phyloP scores from a whole-genome alignment of 257 asterid species.

The Agastache rugosa region DNA sequence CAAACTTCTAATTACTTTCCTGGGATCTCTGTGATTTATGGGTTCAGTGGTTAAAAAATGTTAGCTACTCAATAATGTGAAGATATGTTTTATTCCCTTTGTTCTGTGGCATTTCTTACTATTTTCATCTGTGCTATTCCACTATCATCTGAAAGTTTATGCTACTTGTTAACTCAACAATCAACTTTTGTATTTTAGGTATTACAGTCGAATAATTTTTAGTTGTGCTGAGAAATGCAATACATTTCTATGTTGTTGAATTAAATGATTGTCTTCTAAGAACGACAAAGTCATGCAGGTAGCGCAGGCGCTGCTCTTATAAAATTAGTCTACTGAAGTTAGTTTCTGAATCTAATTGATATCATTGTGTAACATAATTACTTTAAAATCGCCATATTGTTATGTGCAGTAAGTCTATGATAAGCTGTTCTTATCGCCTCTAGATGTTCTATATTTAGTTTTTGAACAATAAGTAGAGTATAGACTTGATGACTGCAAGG shows the following conservation, averaged over 20 bases:
- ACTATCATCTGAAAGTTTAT: not conserved
- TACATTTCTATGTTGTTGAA: too few species aligned
- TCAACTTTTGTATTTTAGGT: not conserved
- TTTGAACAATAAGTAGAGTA: not conserved
- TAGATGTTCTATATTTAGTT: too few species aligned
- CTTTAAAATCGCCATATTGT: too few species aligned
- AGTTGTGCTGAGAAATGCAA: too few species aligned
- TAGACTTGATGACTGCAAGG: not conserved
- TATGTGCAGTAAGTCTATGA: too few species aligned
- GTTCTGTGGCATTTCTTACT: not conserved
- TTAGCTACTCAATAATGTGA: not conserved
- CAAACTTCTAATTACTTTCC: not conserved
- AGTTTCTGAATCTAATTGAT: too few species aligned
- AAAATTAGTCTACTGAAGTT: not conserved
- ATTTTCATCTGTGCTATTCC: not conserved
- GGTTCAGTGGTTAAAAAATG: not conserved
- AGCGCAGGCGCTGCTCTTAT: too few species aligned
- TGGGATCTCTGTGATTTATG: conserved; percentile 28
- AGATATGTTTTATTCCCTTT: not conserved
- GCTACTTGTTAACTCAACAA: not conserved
- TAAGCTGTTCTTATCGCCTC: too few species aligned
- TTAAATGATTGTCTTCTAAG: too few species aligned
- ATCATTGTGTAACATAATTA: not conserved
- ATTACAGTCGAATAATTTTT: not conserved
- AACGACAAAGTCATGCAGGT: too few species aligned